Percentiles rank a stretch among this genome's conserved stretches.
Evolutionary conservation across 805 yeast genomes (phyloP).

Genomic region (Ogataea paradorogensis): DNA sequence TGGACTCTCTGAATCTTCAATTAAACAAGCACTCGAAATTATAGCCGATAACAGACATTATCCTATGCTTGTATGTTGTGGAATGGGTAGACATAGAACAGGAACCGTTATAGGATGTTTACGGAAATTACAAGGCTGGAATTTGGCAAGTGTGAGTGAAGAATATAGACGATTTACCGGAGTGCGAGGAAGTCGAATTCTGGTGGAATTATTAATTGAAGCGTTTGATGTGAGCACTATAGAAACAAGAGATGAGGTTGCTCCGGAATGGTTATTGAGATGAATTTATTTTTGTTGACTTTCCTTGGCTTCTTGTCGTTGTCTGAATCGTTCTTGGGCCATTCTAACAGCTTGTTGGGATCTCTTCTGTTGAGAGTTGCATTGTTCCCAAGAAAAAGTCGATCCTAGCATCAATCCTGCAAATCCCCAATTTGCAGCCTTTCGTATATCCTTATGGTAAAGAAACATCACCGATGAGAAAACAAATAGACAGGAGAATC

Average conservation of each 20-base stretch:
- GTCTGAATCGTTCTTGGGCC: slow-evolving; percentile 52
- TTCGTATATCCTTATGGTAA: slow-evolving; percentile 58
- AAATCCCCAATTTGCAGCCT: slow-evolving; percentile 77
- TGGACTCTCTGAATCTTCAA: slow-evolving; percentile 79
- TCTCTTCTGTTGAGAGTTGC: slow-evolving; percentile 67
- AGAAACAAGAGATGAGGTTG: slow-evolving; percentile 37
- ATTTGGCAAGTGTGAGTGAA: slow-evolving; percentile 86
- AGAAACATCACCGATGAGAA: slow-evolving; percentile 64
- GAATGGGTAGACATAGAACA: slow-evolving; percentile 97
- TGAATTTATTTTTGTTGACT: slow-evolving; percentile 8
- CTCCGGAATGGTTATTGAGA: slow-evolving; percentile 47
- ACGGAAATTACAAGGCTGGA: slow-evolving; percentile 95
- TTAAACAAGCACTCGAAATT: slow-evolving; percentile 72
- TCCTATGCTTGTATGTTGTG: slow-evolving; percentile 90
- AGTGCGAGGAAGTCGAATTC: slow-evolving; percentile 83
- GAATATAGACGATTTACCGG: slow-evolving; percentile 95
- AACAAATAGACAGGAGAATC: slow-evolving; percentile 70
- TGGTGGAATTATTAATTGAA: slow-evolving; percentile 88
- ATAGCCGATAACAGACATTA: slow-evolving; percentile 71
- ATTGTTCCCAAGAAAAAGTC: slow-evolving; percentile 89
- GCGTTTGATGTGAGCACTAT: slow-evolving; percentile 52
- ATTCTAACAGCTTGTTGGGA: slow-evolving; percentile 63
- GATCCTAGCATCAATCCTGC: slow-evolving; percentile 79
- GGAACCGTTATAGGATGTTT: slow-evolving; percentile 96
- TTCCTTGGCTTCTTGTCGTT: slow-evolving; percentile 33